phyloP scores from a whole-genome alignment of 2,329 filamentous ascomycete species.

The Aureobasidium musti region DNA sequence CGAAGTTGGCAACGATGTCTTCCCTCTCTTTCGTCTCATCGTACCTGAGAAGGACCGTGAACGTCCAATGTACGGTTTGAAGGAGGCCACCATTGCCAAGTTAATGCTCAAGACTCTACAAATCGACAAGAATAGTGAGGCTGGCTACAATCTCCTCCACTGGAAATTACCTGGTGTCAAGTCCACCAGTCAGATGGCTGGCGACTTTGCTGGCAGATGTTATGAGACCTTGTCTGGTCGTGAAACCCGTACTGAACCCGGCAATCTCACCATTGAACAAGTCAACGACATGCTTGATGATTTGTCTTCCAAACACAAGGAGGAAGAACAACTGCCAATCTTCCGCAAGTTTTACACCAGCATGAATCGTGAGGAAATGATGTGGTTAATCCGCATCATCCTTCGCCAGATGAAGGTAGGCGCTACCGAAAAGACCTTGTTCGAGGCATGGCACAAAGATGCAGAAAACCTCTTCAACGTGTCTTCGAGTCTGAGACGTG shows the following conservation, averaged over 20 bases:
- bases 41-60: slow-evolving; percentile 91
- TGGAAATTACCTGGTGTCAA: slow-evolving; percentile 86
- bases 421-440: slow-evolving; percentile 84
- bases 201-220: slow-evolving; percentile 89
- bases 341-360: slow-evolving; percentile 80
- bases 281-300: slow-evolving; percentile 84
- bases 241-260: slow-evolving; percentile 70
- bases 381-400: slow-evolving; percentile 94
- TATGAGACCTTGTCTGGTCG: slow-evolving; percentile 84
- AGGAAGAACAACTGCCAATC: slow-evolving; percentile 80
- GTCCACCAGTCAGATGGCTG: slow-evolving; percentile 66
- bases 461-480: slow-evolving; percentile 71
- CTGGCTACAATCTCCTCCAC: slow-evolving; percentile 79
- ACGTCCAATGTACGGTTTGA: slow-evolving; percentile 87
- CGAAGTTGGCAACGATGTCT: slow-evolving; percentile 89
- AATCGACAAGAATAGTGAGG: slow-evolving; percentile 86
- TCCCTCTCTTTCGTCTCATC: slow-evolving; percentile 87
- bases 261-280: slow-evolving; percentile 81
- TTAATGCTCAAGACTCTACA: slow-evolving; percentile 90
- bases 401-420: slow-evolving; percentile 74
- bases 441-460: slow-evolving; percentile 64
- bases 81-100: slow-evolving; percentile 88
- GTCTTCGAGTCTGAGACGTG: slow-evolving; percentile 82
- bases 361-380: slow-evolving; percentile 92
- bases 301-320: slow-evolving; percentile 72